These are phyloP conservation scores for Jasminum sambac DNA, from an alignment of 257 asterid genomes.

Conservation along the genomic window DNA sequence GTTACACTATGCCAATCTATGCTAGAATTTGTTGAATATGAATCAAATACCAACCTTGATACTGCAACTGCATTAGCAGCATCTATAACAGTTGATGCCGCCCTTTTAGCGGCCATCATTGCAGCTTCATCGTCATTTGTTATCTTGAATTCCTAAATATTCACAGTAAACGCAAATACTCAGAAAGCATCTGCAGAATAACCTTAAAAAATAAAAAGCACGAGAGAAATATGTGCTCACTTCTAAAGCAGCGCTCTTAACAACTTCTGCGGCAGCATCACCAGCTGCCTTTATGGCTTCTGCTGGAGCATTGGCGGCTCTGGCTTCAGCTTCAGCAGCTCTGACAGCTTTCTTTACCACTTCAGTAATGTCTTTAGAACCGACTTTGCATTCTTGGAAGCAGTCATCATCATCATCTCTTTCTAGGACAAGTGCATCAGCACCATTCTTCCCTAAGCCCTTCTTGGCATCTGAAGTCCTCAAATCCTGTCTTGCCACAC, in stretches of 20 bases:
- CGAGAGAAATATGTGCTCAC: constrained; percentile 40
- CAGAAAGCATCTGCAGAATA: constrained; percentile 16
- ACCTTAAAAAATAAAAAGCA: constrained; percentile 16
- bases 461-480: constrained; percentile 55
- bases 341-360: constrained; percentile 83
- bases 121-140: constrained; percentile 88
- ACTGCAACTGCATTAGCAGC: constrained; percentile 78
- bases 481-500: constrained; percentile 47
- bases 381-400: constrained; percentile 79
- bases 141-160: constrained; percentile 64
- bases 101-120: constrained; percentile 80
- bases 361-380: constrained; percentile 71
- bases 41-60: constrained; percentile 53
- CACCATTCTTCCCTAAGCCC: constrained; percentile 33
- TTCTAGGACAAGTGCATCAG: constrained; percentile 47
- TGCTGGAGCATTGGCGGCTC: constrained; percentile 85
- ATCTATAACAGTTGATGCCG: constrained; percentile 88
- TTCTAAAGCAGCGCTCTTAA: constrained; percentile 91
- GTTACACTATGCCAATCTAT: constrained; percentile 16
- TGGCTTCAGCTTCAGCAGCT: constrained; percentile 99
- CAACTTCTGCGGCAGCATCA: constrained; percentile 98
- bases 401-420: constrained; percentile 91
- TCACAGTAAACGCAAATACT: constrained; percentile 8
- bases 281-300: constrained; percentile 90
- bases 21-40: constrained; percentile 20